Percentiles rank a stretch among this genome's conserved stretches.
These are phyloP conservation scores for Quercus ilex DNA, from an alignment of 306 rosid genomes.

Conservation along the genomic window DNA sequence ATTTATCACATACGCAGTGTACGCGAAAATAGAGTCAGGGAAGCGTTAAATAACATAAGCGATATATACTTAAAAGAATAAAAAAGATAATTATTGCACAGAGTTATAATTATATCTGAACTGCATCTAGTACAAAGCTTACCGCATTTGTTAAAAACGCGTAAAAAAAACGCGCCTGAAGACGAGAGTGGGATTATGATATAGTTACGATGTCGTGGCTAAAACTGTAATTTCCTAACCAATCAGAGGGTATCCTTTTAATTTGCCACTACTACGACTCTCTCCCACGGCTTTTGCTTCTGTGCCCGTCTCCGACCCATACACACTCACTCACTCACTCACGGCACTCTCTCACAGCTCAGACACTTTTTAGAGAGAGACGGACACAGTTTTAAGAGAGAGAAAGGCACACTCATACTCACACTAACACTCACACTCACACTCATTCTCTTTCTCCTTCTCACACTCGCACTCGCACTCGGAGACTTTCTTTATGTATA, in stretches of 20 bases:
- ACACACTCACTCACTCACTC: slow-evolving; percentile 13
- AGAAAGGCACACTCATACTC: neutral
- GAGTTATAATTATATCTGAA: no score
- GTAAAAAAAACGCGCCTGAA: neutral
- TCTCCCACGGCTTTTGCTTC: slow-evolving; percentile 3
- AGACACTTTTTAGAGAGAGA: neutral
- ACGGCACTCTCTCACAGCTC: neutral
- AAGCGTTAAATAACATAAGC: no score
- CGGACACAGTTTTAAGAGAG: neutral
- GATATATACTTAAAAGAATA: no score
- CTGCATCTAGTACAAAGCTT: neutral
- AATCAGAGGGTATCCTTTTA: neutral
- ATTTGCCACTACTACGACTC: no score
- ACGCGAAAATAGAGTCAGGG: no score
- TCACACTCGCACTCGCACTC: no score
- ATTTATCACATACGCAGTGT: no score
- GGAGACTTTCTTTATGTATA: no score
- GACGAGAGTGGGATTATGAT: neutral
- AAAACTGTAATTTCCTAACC: slow-evolving; percentile 15
- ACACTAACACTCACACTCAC: neutral
- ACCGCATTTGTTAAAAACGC: neutral
- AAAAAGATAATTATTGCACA: no score
- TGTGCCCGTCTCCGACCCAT: slow-evolving; percentile 37
- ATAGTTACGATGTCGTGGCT: slow-evolving; percentile 28
- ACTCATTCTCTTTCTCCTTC: neutral